A percentile compares a stretch with the other conserved stretches of the same genome.
Evolutionary conservation across 371 early-diverging fungal species (phyloP).

Genomic region (Choanephora cucurbitarum): DNA sequence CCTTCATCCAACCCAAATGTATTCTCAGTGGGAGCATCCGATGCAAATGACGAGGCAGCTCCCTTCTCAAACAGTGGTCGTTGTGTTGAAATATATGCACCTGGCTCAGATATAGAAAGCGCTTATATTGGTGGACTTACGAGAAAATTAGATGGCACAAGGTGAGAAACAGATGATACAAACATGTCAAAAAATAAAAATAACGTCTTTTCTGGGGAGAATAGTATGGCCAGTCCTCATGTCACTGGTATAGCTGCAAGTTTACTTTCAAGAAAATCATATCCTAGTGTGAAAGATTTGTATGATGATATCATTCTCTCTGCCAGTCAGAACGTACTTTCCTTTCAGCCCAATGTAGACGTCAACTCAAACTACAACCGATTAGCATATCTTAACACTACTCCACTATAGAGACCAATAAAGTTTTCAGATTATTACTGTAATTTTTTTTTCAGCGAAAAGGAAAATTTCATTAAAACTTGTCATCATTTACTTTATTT

Average conservation of each 20-base stretch:
- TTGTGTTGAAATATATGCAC: slow-evolving; percentile 64
- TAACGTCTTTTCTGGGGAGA: slow-evolving; percentile 28
- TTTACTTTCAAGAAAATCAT: slow-evolving; percentile 25
- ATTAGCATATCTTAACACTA: slow-evolving; percentile 10
- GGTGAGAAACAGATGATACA: slow-evolving; percentile 20
- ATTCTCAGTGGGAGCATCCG: slow-evolving; percentile 71
- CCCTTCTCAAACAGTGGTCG: slow-evolving; percentile 54
- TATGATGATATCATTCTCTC: slow-evolving; percentile 15
- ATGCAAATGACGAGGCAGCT: slow-evolving; percentile 45
- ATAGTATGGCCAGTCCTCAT: slow-evolving; percentile 80
- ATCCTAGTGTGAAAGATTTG: slow-evolving; percentile 18
- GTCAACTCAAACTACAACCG: slow-evolving; percentile 7
- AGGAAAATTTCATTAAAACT: no score
- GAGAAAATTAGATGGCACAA: slow-evolving; percentile 67
- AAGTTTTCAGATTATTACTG: no score
- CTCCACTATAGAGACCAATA: no score
- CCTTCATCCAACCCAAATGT: slow-evolving; percentile 64
- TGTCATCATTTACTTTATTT: no score
- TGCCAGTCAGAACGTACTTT: slow-evolving; percentile 23
- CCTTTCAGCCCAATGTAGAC: slow-evolving; percentile 2
- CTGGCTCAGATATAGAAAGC: slow-evolving; percentile 49
- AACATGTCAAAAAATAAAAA: slow-evolving; percentile 30
- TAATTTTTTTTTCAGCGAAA: no score
- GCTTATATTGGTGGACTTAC: slow-evolving; percentile 47
- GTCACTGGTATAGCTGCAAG: slow-evolving; percentile 76